A percentile compares a stretch with the other conserved stretches of the same genome.
Conservation (phyloP, 768 basidiomycete species). For the Cyclocybe cylindracea region DNA sequence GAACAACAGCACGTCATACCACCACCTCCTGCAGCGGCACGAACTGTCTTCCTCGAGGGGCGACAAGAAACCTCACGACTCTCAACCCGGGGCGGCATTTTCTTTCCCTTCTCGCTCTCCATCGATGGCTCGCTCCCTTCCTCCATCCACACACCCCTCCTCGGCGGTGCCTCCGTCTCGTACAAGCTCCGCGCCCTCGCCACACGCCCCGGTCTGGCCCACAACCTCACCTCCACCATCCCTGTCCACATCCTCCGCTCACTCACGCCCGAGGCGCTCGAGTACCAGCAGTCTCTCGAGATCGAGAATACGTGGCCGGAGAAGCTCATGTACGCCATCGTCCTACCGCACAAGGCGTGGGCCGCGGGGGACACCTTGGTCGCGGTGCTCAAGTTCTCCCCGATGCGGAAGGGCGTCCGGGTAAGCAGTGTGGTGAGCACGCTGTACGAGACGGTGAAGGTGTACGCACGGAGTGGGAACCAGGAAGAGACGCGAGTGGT, state of each 20-base stretch:
- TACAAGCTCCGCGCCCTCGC: slow-evolving; percentile 91
- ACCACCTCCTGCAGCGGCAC: too few species aligned
- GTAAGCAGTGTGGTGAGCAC: slow-evolving; percentile 67
- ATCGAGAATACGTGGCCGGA: slow-evolving; percentile 97
- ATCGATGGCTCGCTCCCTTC: slow-evolving; percentile 87
- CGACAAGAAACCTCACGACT: slow-evolving; percentile 76
- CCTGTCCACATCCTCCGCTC: slow-evolving; percentile 73
- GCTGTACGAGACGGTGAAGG: too few species aligned
- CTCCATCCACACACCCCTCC: slow-evolving; percentile 54
- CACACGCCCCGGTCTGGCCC: slow-evolving; percentile 62
- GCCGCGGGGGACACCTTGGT: slow-evolving; percentile 86
- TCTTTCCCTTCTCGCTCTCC: slow-evolving; percentile 89
- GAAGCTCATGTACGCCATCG: slow-evolving; percentile 94
- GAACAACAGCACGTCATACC: slow-evolving; percentile 42
- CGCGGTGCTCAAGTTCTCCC: slow-evolving; percentile 83
- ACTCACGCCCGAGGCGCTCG: slow-evolving; percentile 80
- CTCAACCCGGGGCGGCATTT: slow-evolving; percentile 92
- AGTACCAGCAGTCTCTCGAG: slow-evolving; percentile 95
- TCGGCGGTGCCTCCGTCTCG: slow-evolving; percentile 63
- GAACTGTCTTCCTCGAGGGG: slow-evolving; percentile 94
- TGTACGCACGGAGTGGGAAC: too few species aligned
- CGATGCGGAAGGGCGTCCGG: slow-evolving; percentile 80
- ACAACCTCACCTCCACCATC: slow-evolving; percentile 57
- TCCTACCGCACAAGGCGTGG: slow-evolving; percentile 95
- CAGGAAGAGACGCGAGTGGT: too few species aligned